Evolutionary conservation across 345 rosid genomes (phyloP), one percentile per base, ranked within the genome.

Genomic region (Gossypium ekmanianum): DNA sequence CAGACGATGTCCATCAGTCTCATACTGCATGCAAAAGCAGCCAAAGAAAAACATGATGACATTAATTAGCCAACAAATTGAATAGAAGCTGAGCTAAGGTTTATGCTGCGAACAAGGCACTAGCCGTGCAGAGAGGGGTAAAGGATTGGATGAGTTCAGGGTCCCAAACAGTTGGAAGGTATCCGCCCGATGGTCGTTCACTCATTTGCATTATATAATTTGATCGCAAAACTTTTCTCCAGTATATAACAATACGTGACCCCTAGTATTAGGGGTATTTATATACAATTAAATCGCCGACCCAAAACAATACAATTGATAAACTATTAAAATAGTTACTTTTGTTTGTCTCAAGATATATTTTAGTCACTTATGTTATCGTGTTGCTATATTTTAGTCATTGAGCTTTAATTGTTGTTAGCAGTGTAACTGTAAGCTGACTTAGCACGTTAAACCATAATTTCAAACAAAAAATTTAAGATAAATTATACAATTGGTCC

Each of bases 121-220:
- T n/a, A 11, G 43, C 69, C 27, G 51, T n/a, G 2, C 10, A 18
- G 9, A 10, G 3, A 65, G 27, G 11, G 51, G 16, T 18, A 10
- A 65, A 10, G 51, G 51, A 65, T 7, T 65, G 18, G 16, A 65
- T 65, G 51, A 65, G 9, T 18, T 65, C 27, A 4, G 27, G 27
- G 14, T 65, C 51, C 69, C 69, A 65, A 18, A 65, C 69, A 65
- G 69, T 65, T 0, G 69, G 69, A 43, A 18, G 69, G 27, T 65
- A 65, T 0, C 52, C 51, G 27, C 27, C 52, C 3, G 29, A 41
- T 65, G 17, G 51, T 18, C 52, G 51, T 18, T 65, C 51, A 18
- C 14, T 65, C 51, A 65, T 51, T n/a, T 41, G 69, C 26, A 41
- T 51, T 11, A 10, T 27, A 43, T 9, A 41, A 18, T 34, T 34